phyloP scores from a whole-genome alignment of 73 alveolate genomes.

The Tetrahymena borealis region DNA sequence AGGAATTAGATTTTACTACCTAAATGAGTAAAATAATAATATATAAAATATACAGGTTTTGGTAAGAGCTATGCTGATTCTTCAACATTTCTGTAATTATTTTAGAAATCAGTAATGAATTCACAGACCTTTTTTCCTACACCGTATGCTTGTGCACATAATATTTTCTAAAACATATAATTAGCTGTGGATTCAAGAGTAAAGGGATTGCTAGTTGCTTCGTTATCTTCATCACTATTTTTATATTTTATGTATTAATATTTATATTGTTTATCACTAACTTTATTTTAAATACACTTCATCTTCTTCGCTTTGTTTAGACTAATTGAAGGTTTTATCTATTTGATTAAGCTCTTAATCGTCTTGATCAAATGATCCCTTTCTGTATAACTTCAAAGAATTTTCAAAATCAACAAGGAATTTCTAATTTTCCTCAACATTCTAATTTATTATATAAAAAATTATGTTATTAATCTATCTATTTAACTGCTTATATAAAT shows the following conservation, averaged over 20 bases:
- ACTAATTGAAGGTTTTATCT: neutral
- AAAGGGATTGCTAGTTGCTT: slow-evolving; percentile 21
- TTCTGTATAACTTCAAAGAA: neutral
- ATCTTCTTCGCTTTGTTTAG: neutral
- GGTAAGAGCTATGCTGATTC: neutral
- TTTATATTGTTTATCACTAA: neutral
- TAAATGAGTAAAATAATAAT: too few relatives aligned
- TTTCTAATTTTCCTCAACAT: neutral
- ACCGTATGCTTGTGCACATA: slow-evolving; percentile 33
- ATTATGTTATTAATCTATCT: neutral
- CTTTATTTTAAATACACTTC: neutral
- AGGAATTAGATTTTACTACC: too few relatives aligned
- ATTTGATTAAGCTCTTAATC: neutral
- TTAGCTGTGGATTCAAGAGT: slow-evolving; percentile 34
- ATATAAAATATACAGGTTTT: neutral
- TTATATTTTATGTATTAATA: neutral
- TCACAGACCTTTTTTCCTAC: slow-evolving; percentile 30
- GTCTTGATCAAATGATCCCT: neutral
- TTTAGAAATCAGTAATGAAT: slow-evolving; percentile 9
- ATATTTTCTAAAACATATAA: slow-evolving; percentile 33
- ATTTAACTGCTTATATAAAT: neutral
- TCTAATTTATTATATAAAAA: neutral
- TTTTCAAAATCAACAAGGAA: neutral
- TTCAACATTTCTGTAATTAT: slow-evolving; percentile 1
- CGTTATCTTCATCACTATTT: slow-evolving; percentile 4